phyloP scores from a whole-genome alignment of 805 yeast genomes.

The Spathaspora girioi region DNA sequence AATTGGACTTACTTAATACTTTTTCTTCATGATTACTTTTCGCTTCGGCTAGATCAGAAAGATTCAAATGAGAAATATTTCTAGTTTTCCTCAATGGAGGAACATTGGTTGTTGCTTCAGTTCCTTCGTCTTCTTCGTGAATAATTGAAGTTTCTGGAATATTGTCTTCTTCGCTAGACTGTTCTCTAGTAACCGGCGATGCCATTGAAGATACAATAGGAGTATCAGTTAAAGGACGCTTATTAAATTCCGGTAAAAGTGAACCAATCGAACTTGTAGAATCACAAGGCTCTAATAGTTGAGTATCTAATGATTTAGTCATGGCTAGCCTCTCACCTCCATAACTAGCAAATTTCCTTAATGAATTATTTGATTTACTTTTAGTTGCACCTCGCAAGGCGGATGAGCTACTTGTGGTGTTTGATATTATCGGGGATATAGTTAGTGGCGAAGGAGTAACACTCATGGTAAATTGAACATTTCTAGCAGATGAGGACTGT shows the following conservation, averaged over 20 bases:
- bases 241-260: slow-evolving; percentile 56
- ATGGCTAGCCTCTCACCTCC: slow-evolving; percentile 9
- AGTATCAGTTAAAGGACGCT: slow-evolving; percentile 71
- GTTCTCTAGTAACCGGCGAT: slow-evolving; percentile 45
- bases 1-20: neutral
- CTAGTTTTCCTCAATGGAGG: slow-evolving; percentile 13
- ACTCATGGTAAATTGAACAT: slow-evolving; percentile 3
- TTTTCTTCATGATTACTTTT: slow-evolving; percentile 3
- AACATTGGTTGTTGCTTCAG: slow-evolving; percentile 1
- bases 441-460: slow-evolving; percentile 8
- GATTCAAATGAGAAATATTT: slow-evolving; percentile 39
- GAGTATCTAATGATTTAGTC: slow-evolving; percentile 13
- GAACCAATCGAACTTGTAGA: slow-evolving; percentile 8
- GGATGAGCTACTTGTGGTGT: neutral
- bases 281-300: slow-evolving; percentile 10
- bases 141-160: slow-evolving; percentile 8
- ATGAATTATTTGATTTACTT: neutral
- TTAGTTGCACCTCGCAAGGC: neutral
- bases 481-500: neutral
- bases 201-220: slow-evolving; percentile 58
- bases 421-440: slow-evolving; percentile 4
- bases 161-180: slow-evolving; percentile 28
- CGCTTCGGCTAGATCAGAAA: slow-evolving; percentile 26
- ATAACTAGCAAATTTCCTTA: neutral
- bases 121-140: slow-evolving; percentile 12